phyloP scores from a whole-genome alignment of 2,329 filamentous ascomycete species.

The Chaetothyriales sp. region DNA sequence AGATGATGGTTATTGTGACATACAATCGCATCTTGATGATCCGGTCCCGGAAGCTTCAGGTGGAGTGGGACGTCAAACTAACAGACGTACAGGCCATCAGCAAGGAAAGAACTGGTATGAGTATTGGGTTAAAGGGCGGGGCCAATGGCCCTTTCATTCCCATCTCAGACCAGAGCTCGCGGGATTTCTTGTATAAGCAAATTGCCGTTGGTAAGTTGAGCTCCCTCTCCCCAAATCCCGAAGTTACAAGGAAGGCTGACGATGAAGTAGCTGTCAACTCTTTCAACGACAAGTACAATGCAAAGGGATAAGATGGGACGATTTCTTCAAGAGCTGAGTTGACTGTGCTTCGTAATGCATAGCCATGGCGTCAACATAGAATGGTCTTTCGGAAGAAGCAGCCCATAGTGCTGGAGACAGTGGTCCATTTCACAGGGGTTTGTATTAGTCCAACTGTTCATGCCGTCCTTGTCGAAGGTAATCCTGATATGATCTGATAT shows the following conservation, averaged over 20 bases:
- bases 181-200: conserved; percentile 55
- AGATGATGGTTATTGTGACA: conserved; percentile 81
- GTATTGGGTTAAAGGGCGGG: conserved; percentile 73
- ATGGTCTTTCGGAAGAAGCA: background rate
- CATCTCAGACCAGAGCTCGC: conserved; percentile 67
- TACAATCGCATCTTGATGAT: conserved; percentile 82
- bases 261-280: conserved; percentile 43
- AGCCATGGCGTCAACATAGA: background rate
- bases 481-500: too few species aligned
- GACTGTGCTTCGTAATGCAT: background rate
- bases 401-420: too few species aligned
- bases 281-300: conserved; percentile 54
- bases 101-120: conserved; percentile 90
- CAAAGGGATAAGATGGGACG: conserved; percentile 33
- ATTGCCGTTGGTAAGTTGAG: conserved; percentile 42
- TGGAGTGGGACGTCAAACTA: conserved; percentile 90
- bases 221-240: background rate
- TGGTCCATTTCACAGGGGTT: too few species aligned
- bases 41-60: conserved; percentile 67
- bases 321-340: background rate
- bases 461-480: too few species aligned
- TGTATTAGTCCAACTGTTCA: too few species aligned
- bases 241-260: background rate
- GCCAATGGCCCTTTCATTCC: conserved; percentile 92
- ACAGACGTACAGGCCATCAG: conserved; percentile 95